Base-by-base conservation (phyloP, 2,329 filamentous ascomycete genomes). In the Didymella keratinophila region DNA sequence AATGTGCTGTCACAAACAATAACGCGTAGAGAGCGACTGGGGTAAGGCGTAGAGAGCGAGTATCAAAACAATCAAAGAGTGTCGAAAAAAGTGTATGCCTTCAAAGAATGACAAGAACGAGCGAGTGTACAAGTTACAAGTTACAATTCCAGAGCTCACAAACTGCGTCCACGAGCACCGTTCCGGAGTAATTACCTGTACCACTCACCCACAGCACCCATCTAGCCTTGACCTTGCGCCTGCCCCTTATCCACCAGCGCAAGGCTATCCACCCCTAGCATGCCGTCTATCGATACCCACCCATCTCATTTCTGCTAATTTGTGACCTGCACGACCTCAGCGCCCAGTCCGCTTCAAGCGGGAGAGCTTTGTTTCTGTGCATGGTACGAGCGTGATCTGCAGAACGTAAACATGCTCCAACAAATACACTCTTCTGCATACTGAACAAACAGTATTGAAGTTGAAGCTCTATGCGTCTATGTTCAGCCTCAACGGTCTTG, bases 291-390 rank as follows among this genome's bases (percentile, higher is more conserved):
- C 70, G 70, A 66, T 65, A 68, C 65, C 67, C 66, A 70, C 69
- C 68, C 68, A 67, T 64, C 61, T 63, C 69, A 74, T 71, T 70
- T 71, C 64, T 66, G 66, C 68, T 70, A 72, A 71, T 73, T 68
- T 65, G 67, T 61, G 64, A 60, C 63, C 66, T 74, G 72, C 71
- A 74, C 71, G 65, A 71, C 68, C 66, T 72, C 63, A 70, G 60
- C 36, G 36, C 57, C 18, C 56, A 65, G 49, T 56, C 69, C 64
- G 28, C 59, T 70, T 73, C 66, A 55, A 68, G 66, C 60, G 36
- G 32, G 36, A 39, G 36, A 39, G n/a, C n/a, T 39, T 39, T 39
- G 36, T 39, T 37, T 39, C 36, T 39, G 36, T 39, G 1, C 14
- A 25, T 50, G 37, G 48, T 51, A 34, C 37, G 36, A 51, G 36